These are phyloP conservation scores for Aspergillus japonicus DNA, from an alignment of 2,329 filamentous ascomycete species.

Conservation along the genomic window DNA sequence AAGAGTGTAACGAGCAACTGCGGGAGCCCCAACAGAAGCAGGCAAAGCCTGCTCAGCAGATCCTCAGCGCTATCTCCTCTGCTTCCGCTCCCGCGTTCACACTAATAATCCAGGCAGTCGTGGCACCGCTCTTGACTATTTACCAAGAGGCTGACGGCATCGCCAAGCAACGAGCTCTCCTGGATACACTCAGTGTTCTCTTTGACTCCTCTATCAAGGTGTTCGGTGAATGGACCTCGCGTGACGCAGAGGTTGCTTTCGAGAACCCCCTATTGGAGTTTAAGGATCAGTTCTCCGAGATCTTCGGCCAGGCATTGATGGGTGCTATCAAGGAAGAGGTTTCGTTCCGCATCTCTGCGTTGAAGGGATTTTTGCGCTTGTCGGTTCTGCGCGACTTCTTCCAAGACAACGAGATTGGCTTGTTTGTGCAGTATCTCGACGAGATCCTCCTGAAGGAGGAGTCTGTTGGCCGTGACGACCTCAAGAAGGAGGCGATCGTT, in stretches of 20 bases:
- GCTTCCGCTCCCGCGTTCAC: slow-evolving; percentile 57
- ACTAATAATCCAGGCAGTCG: slow-evolving; percentile 54
- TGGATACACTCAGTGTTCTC: slow-evolving; percentile 60
- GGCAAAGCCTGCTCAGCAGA: slow-evolving; percentile 62
- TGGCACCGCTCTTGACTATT: slow-evolving; percentile 59
- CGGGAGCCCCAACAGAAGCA: slow-evolving; percentile 69
- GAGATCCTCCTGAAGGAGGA: slow-evolving; percentile 62
- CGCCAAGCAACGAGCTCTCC: slow-evolving; percentile 60
- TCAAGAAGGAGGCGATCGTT: slow-evolving; percentile 59
- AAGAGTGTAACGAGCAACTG: slow-evolving; percentile 67
- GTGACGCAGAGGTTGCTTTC: slow-evolving; percentile 35
- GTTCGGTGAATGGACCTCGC: slow-evolving; percentile 56
- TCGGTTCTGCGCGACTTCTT: slow-evolving; percentile 49
- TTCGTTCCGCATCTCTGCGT: slow-evolving; percentile 50
- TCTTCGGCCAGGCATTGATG: slow-evolving; percentile 57
- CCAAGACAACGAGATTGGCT: slow-evolving; percentile 52
- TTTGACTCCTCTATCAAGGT: slow-evolving; percentile 58
- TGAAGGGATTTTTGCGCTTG: slow-evolving; percentile 49
- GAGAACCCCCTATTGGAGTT: slow-evolving; percentile 49
- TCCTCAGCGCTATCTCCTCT: slow-evolving; percentile 57
- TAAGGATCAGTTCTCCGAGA: slow-evolving; percentile 52
- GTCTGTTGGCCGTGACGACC: slow-evolving; percentile 54
- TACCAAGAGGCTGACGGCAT: slow-evolving; percentile 63
- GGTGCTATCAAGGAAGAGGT: slow-evolving; percentile 52
- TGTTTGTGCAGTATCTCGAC: slow-evolving; percentile 58